A percentile compares a stretch with the other conserved stretches of the same genome.
These are phyloP conservation scores for Pleurotus cornucopiae DNA, from an alignment of 768 basidiomycete species.

Conservation along the genomic window DNA sequence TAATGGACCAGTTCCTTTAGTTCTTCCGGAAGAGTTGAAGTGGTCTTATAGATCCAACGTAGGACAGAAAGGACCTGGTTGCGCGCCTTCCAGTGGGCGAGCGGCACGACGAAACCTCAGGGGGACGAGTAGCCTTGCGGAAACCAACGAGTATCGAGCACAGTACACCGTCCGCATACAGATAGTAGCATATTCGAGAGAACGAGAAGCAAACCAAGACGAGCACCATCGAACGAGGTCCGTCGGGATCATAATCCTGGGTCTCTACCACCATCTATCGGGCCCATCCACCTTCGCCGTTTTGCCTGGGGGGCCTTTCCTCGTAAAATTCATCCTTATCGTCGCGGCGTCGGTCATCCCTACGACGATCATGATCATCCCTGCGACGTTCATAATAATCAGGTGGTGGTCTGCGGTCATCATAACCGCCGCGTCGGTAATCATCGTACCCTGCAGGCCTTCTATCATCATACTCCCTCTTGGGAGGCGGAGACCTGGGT, in stretches of 20 bases:
- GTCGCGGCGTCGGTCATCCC: constrained; percentile 78
- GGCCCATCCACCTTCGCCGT: constrained; percentile 76
- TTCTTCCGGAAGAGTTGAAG: background rate
- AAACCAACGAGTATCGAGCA: constrained; percentile 38
- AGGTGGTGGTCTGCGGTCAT: constrained; percentile 81
- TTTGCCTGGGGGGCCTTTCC: constrained; percentile 69
- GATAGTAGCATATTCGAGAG: constrained; percentile 44
- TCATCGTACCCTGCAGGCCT: constrained; percentile 93
- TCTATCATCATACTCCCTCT: constrained; percentile 80
- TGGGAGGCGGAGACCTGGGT: constrained; percentile 75
- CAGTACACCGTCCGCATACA: constrained; percentile 56
- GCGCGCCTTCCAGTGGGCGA: background rate
- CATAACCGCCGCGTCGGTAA: constrained; percentile 79
- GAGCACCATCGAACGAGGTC: constrained; percentile 3
- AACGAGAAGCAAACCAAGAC: constrained; percentile 43
- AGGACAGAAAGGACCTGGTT: background rate
- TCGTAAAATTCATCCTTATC: constrained; percentile 82
- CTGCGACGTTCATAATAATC: constrained; percentile 85
- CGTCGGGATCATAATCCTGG: constrained; percentile 15
- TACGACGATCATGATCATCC: constrained; percentile 66
- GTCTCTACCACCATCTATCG: constrained; percentile 49
- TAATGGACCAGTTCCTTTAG: background rate
- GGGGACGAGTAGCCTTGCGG: background rate
- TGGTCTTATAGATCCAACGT: background rate
- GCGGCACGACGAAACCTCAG: constrained; percentile 3